Evolutionary conservation across 352 stramenopile genomes (phyloP).

Genomic region (Globisporangium sylvaticum): DNA sequence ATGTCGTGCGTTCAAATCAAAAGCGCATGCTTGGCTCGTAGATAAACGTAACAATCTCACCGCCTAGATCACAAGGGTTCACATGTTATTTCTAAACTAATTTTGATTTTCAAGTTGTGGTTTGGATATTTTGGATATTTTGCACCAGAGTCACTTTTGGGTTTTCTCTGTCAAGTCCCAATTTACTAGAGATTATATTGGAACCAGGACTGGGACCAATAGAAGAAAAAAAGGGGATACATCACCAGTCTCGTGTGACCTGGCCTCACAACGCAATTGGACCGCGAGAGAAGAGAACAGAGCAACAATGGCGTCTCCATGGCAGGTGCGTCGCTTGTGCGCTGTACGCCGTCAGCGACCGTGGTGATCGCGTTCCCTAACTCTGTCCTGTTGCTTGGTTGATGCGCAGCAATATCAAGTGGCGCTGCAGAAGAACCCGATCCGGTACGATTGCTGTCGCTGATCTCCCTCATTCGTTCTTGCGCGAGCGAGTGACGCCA

Average conservation of each 20-base stretch:
- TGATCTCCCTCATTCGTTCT: not conserved
- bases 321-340: constrained; percentile 25
- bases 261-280: not conserved
- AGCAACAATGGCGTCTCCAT: constrained; percentile 25
- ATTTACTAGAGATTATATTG: no score
- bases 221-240: no score
- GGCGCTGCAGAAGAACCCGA: constrained; percentile 41
- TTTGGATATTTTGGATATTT: no score
- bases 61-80: no score
- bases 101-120: no score
- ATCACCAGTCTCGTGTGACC: no score
- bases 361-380: not conserved
- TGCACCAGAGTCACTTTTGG: no score
- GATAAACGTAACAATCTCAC: no score
- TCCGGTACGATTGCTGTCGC: constrained; percentile 29
- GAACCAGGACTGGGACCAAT: no score
- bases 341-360: not conserved
- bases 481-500: not conserved
- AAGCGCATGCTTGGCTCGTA: not conserved
- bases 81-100: no score
- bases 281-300: not conserved
- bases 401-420: constrained; percentile 50
- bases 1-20: not conserved
- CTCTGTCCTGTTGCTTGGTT: not conserved
- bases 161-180: no score